phyloP scores from a whole-genome alignment of 805 yeast species.

The Lipomyces starkeyi region DNA sequence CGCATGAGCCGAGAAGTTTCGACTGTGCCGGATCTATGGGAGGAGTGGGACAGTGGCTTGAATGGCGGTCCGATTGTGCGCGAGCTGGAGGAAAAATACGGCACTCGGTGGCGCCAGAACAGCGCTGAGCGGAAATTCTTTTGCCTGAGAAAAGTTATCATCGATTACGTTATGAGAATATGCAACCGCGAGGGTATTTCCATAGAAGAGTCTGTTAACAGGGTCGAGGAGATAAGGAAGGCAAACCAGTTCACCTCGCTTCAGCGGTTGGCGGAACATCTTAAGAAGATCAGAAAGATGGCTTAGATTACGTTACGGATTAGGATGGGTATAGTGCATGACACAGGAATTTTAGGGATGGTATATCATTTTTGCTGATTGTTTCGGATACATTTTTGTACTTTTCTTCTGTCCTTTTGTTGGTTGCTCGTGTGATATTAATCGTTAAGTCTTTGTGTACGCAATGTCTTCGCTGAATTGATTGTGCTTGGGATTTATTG shows the following conservation, averaged over 20 bases:
- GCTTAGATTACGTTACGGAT: background rate
- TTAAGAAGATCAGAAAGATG: constrained; percentile 19
- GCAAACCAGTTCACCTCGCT: constrained; percentile 28
- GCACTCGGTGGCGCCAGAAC: constrained; percentile 33
- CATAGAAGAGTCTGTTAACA: constrained; percentile 26
- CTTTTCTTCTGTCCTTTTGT: background rate
- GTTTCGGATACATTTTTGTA: background rate
- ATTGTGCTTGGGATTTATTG: background rate
- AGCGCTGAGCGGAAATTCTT: constrained; percentile 36
- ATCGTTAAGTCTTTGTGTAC: background rate
- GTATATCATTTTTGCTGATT: background rate
- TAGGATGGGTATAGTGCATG: background rate
- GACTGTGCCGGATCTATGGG: constrained; percentile 35
- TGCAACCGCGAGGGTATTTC: constrained; percentile 22
- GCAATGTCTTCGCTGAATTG: background rate
- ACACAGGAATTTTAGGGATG: background rate
- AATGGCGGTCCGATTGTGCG: constrained; percentile 34
- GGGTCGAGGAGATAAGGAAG: constrained; percentile 31
- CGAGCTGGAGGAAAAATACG: constrained; percentile 30
- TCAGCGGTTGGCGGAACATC: constrained; percentile 33
- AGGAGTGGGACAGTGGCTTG: constrained; percentile 35
- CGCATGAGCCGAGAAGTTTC: constrained; percentile 29
- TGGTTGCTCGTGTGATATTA: background rate
- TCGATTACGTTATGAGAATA: constrained; percentile 25
- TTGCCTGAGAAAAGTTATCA: constrained; percentile 33